A percentile compares a stretch with the other conserved stretches of the same genome.
phyloP scores from a whole-genome alignment of 148 eudicot species.

The Rheum nobile region DNA sequence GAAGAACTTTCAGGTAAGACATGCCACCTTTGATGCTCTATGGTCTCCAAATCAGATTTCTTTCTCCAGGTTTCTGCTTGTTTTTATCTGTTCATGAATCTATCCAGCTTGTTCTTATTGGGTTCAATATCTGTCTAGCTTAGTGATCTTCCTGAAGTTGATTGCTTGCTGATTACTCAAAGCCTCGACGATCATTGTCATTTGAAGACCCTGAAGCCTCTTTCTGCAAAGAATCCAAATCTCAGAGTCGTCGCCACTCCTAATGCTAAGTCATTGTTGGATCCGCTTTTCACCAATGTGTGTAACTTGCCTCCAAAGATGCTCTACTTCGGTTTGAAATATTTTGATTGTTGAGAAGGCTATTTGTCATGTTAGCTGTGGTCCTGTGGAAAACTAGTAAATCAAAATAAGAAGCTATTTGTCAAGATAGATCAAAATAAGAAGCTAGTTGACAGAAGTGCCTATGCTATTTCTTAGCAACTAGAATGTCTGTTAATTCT shows the following conservation, averaged over 20 bases:
- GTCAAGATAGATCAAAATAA: background rate
- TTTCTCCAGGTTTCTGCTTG: background rate
- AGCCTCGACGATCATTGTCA: constrained; percentile 97
- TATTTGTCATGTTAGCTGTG: too few relatives aligned
- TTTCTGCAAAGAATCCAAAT: constrained; percentile 59
- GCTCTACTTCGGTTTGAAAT: background rate
- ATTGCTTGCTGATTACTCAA: constrained; percentile 85
- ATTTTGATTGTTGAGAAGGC: background rate
- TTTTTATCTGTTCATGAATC: background rate
- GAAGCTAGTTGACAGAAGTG: background rate
- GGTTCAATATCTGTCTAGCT: constrained; percentile 45
- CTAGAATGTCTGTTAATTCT: background rate
- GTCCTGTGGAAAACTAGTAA: too few relatives aligned
- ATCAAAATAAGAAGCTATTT: background rate
- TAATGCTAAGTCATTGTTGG: constrained; percentile 62
- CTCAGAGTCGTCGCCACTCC: constrained; percentile 78
- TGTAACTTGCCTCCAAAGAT: constrained; percentile 13
- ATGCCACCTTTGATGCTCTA: background rate
- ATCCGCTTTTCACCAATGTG: constrained; percentile 72
- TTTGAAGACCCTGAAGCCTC: constrained; percentile 75
- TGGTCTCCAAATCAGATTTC: background rate
- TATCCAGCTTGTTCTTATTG: background rate
- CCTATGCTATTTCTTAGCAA: background rate
- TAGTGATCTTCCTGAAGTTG: constrained; percentile 75
- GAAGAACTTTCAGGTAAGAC: constrained; percentile 63